Conservation (phyloP, 805 yeast genomes). For the Suhomyces emberorum region DNA sequence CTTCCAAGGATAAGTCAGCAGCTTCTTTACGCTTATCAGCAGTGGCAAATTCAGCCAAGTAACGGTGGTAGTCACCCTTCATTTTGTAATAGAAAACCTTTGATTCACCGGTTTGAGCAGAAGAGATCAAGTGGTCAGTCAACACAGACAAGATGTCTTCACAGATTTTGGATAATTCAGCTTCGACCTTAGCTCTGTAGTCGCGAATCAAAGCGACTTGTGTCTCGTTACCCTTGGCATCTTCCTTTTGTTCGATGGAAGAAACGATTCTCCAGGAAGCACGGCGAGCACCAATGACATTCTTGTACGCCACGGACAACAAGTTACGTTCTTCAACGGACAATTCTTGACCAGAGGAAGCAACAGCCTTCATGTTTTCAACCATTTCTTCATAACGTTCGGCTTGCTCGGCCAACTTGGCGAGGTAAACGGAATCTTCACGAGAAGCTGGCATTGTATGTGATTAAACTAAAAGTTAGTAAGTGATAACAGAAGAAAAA, state of each 20-base stretch:
- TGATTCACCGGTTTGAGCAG: constrained; percentile 95
- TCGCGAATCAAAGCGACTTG: constrained; percentile 89
- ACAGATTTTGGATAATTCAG: constrained; percentile 88
- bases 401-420: constrained; percentile 98
- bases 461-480: constrained; percentile 6
- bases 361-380: constrained; percentile 96
- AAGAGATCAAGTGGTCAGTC: constrained; percentile 84
- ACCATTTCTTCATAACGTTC: constrained; percentile 99
- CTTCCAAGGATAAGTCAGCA: constrained; percentile 88
- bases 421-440: constrained; percentile 97
- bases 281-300: constrained; percentile 98
- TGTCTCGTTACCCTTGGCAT: constrained; percentile 87
- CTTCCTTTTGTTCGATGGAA: constrained; percentile 97
- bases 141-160: constrained; percentile 89
- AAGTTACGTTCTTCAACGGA: constrained; percentile 97
- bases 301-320: constrained; percentile 95
- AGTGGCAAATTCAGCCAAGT: constrained; percentile 93
- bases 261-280: constrained; percentile 99
- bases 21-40: constrained; percentile 90
- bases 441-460: constrained; percentile 70
- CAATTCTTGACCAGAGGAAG: constrained; percentile 91
- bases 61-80: constrained; percentile 99
- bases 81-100: constrained; percentile 97
- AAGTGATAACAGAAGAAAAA: no score
- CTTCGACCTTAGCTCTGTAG: constrained; percentile 92